Evolutionary conservation across 129 eudicot species (phyloP), one percentile per base, ranked within the genome.

Genomic region (Chrysanthemum makinoi): DNA sequence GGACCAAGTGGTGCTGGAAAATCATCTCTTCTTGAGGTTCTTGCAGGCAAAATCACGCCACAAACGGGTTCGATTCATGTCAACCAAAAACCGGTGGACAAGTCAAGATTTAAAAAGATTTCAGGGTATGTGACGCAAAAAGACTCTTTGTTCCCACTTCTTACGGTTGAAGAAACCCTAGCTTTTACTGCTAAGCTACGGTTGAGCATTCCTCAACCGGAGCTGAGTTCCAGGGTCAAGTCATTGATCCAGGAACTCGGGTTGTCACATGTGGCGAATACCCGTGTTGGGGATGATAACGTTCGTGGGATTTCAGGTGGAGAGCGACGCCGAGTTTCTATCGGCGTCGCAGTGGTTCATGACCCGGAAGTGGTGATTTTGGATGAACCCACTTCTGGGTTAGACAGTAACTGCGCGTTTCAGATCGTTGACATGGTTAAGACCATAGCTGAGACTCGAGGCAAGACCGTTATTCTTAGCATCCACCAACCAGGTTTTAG

Each of bases 1-100:
- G 99, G 99, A 0, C 99, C 99, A 0, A 95, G 99, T 51, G 99
- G 99, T 6, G 97, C 99, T 30, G 99, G 99, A 57, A 95, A 95
- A 20, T 95, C 99, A 10, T 83, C 97, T 4, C 75, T 95, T 43
- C 90, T 95, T 0, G 99, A 95, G 71, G 78, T 95, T 68, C 96
- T 95, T 0, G 99, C 99, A 72, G 97, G 99, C 3, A 95, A 81
- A 73, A 20, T 95, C 39, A 81, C 69, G 19, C 91, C 96, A 5
- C 91, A 85, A 28, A 80, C 77, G 59, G 89, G 78, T 0, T 72
- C 77, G 3, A 79, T 91, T 12, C 88, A 43, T 33, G 87, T 91
- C 57, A 86, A 91, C 75, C 68, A 68, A 30, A 82, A 79, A 71
- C 89, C 85, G 11, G 33, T 88, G 0, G 87, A 91, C 49, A 82